Evolutionary conservation across 495 filamentous ascomycete species (phyloP).

Genomic region (Aspergillus baeticus): DNA sequence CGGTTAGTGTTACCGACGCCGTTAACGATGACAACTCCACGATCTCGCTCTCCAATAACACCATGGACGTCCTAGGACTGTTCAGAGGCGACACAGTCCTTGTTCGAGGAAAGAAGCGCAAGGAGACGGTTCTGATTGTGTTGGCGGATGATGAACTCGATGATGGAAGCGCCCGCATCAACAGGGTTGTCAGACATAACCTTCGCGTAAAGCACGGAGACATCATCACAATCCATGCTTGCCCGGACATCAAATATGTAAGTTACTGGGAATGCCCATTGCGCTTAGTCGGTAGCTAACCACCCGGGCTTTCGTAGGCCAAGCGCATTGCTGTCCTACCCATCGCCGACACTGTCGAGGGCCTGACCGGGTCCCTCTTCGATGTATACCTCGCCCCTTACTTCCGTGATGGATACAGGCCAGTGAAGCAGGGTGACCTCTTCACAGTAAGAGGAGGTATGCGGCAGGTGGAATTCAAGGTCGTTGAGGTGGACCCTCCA

Average conservation of each 20-base stretch:
- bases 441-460: slow-evolving; percentile 97
- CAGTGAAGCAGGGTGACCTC: slow-evolving; percentile 91
- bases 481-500: slow-evolving; percentile 96
- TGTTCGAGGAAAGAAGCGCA: slow-evolving; percentile 99
- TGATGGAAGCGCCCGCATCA: slow-evolving; percentile 93
- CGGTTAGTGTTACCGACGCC: slow-evolving; percentile 87
- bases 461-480: slow-evolving; percentile 99
- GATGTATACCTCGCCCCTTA: slow-evolving; percentile 99
- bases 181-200: slow-evolving; percentile 97
- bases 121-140: slow-evolving; percentile 97
- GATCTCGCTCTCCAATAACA: slow-evolving; percentile 96
- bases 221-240: slow-evolving; percentile 95
- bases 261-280: slow-evolving; percentile 27
- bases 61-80: slow-evolving; percentile 96
- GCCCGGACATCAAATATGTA: slow-evolving; percentile 99
- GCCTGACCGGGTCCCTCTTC: slow-evolving; percentile 94
- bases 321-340: slow-evolving; percentile 98
- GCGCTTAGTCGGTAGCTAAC: slow-evolving; percentile 12
- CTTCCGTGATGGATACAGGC: slow-evolving; percentile 98
- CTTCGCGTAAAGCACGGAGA: slow-evolving; percentile 98
- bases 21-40: slow-evolving; percentile 99
- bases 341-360: slow-evolving; percentile 97
- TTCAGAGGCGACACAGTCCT: slow-evolving; percentile 98
- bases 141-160: slow-evolving; percentile 97
- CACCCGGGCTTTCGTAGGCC: slow-evolving; percentile 56